These are phyloP conservation scores for Hypoxylon trugodes DNA, from an alignment of 495 filamentous ascomycete genomes.

Conservation along the genomic window DNA sequence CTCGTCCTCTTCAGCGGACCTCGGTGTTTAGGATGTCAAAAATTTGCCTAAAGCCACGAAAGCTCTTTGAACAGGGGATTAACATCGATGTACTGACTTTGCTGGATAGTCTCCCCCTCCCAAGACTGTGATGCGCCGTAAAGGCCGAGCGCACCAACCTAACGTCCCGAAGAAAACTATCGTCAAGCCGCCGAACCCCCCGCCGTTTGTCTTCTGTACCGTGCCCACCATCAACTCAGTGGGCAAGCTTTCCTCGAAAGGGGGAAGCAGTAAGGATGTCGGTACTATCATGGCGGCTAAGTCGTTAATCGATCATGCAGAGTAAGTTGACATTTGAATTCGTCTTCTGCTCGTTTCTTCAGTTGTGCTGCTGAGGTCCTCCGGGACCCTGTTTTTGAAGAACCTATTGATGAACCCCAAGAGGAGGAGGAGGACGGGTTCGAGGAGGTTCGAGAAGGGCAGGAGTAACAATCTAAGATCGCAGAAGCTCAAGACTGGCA, in stretches of 20 bases:
- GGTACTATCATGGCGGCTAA: slow-evolving; percentile 15
- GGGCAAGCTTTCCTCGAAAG: not conserved
- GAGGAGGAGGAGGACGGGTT: not conserved
- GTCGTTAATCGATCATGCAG: slow-evolving; percentile 11
- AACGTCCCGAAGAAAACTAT: not conserved
- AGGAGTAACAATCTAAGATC: too few relatives aligned
- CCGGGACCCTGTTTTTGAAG: too few relatives aligned
- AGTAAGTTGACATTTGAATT: slow-evolving; percentile 21
- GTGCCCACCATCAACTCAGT: not conserved
- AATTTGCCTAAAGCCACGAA: too few relatives aligned
- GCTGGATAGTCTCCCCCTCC: slow-evolving; percentile 8
- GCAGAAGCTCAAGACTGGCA: not conserved
- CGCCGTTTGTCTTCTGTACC: slow-evolving; percentile 18
- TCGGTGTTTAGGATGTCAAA: too few relatives aligned
- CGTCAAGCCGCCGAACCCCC: not conserved
- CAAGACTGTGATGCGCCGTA: not conserved
- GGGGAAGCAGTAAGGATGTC: slow-evolving; percentile 10
- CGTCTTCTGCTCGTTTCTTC: not conserved
- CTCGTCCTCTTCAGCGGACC: too few relatives aligned
- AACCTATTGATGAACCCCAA: too few relatives aligned
- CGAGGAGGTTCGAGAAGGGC: not conserved
- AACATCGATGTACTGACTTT: too few relatives aligned
- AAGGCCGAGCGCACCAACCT: not conserved
- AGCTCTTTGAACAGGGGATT: too few relatives aligned
- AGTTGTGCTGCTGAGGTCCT: not conserved